Evolutionary conservation across 441 rosid species (phyloP), one percentile per base, ranked within the genome.

Genomic region (Aleurites moluccanus): DNA sequence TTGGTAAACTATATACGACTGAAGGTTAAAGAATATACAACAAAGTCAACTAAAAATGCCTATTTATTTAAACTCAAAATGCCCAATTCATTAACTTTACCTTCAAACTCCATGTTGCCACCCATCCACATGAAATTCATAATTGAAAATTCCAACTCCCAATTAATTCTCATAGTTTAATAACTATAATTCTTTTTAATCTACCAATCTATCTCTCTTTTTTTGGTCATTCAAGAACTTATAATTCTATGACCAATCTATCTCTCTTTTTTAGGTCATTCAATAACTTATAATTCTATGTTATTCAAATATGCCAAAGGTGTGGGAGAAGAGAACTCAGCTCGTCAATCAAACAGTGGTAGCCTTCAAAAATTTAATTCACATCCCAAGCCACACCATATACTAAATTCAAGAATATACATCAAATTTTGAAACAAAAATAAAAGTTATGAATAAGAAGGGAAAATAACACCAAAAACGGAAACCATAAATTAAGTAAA

Each of bases 11-110:
- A 3, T 38, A 60, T 13, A 57, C 14, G 64, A 60, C 20, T 27
- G 15, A 60, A 14, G 64, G 28, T 7, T 27, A 7, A 60, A 14
- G 64, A 60, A 28, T 20, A 16, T 16, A 60, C 64, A 60, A 60
- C 64, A n/a, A 40, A 64, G 68, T 38, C 47, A 64, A n/a, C n/a
- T 52, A n/a, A 53, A 35, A 53, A 50, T 50, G 49, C 47, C 62
- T 53, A 69, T 52, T 52, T 0, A 30, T 18, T 47, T n/a, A 50
- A 45, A 13, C 18, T 59, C 42, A 45, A 25, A 25, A 47, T 64
- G 68, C 28, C 30, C 6, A 64, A 42, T 42, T 44, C 11, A 66
- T 0, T 13, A 33, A 23, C 8, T 23, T 8, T 42, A 66, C 45
- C 35, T 25, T 40, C 20, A 44, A 40, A 40, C 30, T 64, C 25